Conservation (phyloP, 2,329 filamentous ascomycete species). For the Neofusicoccum sp. region DNA sequence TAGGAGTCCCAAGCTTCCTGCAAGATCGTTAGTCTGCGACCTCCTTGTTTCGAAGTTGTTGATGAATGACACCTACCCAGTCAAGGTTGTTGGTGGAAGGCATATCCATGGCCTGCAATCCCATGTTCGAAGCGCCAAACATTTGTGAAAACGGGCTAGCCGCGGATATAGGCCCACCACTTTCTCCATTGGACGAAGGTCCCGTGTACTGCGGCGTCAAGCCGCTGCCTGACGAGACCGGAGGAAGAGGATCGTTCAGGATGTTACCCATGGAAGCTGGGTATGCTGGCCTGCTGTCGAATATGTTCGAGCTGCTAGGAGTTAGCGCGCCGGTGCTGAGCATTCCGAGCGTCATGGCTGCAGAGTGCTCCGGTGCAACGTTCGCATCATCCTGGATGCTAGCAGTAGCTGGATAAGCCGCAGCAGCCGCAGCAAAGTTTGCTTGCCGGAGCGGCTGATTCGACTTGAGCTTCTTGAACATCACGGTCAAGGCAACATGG, state of each 20-base stretch:
- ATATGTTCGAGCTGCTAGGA: constrained; percentile 49
- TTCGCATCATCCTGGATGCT: constrained; percentile 56
- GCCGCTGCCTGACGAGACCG: constrained; percentile 32
- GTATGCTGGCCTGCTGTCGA: constrained; percentile 38
- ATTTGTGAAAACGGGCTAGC: constrained; percentile 59
- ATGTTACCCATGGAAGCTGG: constrained; percentile 42
- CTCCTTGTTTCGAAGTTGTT: constrained; percentile 22
- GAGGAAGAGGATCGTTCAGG: constrained; percentile 35
- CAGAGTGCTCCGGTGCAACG: constrained; percentile 61
- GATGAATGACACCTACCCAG: constrained; percentile 56
- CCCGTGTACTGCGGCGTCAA: constrained; percentile 38
- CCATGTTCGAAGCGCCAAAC: constrained; percentile 50
- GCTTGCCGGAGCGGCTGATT: constrained; percentile 39
- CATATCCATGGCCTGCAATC: constrained; percentile 58
- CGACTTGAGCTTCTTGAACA: constrained; percentile 75
- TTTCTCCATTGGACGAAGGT: constrained; percentile 32
- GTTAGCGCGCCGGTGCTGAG: constrained; percentile 65
- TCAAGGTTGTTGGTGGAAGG: constrained; percentile 56
- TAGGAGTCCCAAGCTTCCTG: constrained; percentile 72
- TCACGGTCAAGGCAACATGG: constrained; percentile 75
- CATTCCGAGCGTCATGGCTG: constrained; percentile 72
- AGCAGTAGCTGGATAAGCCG: constrained; percentile 32
- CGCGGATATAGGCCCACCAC: constrained; percentile 43
- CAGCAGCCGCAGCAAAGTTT: constrained; percentile 34
- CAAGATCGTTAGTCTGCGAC: constrained; percentile 29